Percentiles rank a stretch among this genome's conserved stretches.
Conservation (phyloP, 805 yeast species). For the Sugiyamaella marilandica region DNA sequence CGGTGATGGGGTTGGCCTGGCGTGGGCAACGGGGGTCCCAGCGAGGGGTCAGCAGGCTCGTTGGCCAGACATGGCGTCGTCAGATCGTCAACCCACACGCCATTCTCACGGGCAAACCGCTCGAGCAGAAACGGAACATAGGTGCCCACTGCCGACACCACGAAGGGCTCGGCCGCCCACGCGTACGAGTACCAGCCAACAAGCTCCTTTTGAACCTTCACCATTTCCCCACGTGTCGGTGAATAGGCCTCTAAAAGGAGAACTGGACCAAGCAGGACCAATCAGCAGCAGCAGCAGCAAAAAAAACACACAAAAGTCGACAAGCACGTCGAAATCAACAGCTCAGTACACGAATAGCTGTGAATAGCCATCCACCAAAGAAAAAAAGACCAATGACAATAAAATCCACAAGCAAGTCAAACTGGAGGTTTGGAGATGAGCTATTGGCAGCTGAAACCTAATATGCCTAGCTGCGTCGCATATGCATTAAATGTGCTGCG, state of each 20-base stretch:
- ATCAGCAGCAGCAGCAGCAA: background rate
- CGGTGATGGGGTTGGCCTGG: constrained; percentile 21
- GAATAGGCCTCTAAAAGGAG: no score
- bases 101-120: constrained; percentile 67
- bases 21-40: constrained; percentile 18
- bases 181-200: constrained; percentile 65
- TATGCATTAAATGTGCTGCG: background rate
- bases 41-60: constrained; percentile 32
- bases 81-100: constrained; percentile 58
- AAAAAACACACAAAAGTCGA: background rate
- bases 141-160: constrained; percentile 74
- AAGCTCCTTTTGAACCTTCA: constrained; percentile 34
- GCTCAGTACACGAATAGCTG: no score
- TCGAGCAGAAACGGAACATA: constrained; percentile 70
- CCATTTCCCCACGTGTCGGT: background rate
- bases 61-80: constrained; percentile 46
- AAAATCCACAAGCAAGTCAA: background rate
- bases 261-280: no score
- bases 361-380: no score
- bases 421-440: no score
- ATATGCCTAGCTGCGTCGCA: background rate
- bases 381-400: no score
- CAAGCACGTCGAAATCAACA: background rate
- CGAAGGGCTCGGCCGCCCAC: constrained; percentile 77
- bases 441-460: background rate